A percentile compares a stretch with the other conserved stretches of the same genome.
These are phyloP conservation scores for Drosera spatulata DNA, from an alignment of 179 eudicot species.

Conservation along the genomic window DNA sequence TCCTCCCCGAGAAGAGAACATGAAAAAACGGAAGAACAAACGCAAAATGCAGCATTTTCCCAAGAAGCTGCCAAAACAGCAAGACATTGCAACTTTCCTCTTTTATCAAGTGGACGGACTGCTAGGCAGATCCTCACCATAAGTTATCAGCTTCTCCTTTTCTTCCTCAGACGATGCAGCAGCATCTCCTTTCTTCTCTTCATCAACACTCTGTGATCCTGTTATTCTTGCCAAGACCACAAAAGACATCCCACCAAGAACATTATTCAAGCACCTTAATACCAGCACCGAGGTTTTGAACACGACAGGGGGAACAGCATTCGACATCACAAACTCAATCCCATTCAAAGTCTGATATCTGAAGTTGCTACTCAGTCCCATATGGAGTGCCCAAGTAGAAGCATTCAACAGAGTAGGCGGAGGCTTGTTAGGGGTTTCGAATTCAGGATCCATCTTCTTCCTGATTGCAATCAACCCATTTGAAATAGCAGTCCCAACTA, in stretches of 20 bases:
- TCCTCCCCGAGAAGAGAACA: too few relatives aligned
- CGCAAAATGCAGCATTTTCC: too few relatives aligned
- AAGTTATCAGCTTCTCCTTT: slow-evolving; percentile 3
- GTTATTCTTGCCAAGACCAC: slow-evolving; percentile 63
- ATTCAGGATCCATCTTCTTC: slow-evolving; percentile 67
- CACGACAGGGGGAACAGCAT: slow-evolving; percentile 20
- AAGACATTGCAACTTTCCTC: too few relatives aligned
- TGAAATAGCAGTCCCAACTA: slow-evolving; percentile 56
- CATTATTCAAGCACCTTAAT: slow-evolving; percentile 51
- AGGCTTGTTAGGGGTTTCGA: slow-evolving; percentile 69
- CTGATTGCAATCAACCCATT: slow-evolving; percentile 46
- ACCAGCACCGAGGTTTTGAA: slow-evolving; percentile 50
- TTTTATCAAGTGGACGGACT: slow-evolving; percentile 19
- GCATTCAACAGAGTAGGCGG: slow-evolving; percentile 67
- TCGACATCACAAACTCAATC: slow-evolving; percentile 44
- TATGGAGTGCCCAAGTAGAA: slow-evolving; percentile 60
- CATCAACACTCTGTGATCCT: slow-evolving; percentile 47
- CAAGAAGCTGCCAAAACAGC: too few relatives aligned
- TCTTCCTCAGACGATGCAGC: background rate
- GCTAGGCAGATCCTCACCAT: slow-evolving; percentile 1
- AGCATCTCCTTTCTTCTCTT: background rate
- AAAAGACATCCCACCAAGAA: slow-evolving; percentile 76
- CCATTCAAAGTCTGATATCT: slow-evolving; percentile 73
- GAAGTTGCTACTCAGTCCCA: slow-evolving; percentile 71
- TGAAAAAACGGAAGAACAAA: too few relatives aligned